phyloP scores from a whole-genome alignment of 2,329 filamentous ascomycete genomes.

The Orbilia ellipsospora region DNA sequence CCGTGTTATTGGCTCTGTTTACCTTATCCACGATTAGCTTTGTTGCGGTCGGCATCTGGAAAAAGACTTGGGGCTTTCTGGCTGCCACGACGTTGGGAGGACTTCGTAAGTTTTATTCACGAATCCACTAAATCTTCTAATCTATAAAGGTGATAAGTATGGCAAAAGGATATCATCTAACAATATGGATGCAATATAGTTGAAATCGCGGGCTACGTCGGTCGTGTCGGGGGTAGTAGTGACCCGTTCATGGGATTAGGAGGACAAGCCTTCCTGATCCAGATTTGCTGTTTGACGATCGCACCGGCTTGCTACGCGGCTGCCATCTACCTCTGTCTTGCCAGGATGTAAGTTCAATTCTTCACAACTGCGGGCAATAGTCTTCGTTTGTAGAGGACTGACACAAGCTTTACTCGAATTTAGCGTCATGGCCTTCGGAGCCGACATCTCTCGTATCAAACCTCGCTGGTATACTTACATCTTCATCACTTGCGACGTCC shows the following conservation, averaged over 20 bases:
- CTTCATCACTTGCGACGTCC: constrained; percentile 71
- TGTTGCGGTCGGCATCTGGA: constrained; percentile 56
- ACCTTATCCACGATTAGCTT: constrained; percentile 50
- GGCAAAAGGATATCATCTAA: not conserved
- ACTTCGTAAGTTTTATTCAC: constrained; percentile 36
- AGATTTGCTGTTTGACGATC: constrained; percentile 73
- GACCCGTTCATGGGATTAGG: constrained; percentile 66
- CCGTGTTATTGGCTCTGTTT: constrained; percentile 55
- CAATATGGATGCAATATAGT: constrained; percentile 59
- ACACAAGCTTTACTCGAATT: constrained; percentile 54
- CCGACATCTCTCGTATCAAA: constrained; percentile 65
- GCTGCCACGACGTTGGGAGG: constrained; percentile 68
- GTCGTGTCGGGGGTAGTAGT: constrained; percentile 68
- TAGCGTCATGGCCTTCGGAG: constrained; percentile 68
- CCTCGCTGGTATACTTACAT: constrained; percentile 69
- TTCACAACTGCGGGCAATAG: not conserved
- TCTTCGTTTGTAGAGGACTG: constrained; percentile 54
- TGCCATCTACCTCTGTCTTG: constrained; percentile 72
- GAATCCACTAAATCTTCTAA: too few relatives aligned
- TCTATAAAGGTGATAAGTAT: too few relatives aligned
- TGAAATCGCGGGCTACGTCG: constrained; percentile 72
- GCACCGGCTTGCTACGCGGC: constrained; percentile 74
- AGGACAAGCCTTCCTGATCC: constrained; percentile 66
- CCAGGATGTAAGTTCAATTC: constrained; percentile 56
- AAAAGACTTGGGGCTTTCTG: constrained; percentile 58